Evolutionary conservation across 2,329 filamentous ascomycete genomes (phyloP).

Genomic region (Hymenoscyphus infarciens): DNA sequence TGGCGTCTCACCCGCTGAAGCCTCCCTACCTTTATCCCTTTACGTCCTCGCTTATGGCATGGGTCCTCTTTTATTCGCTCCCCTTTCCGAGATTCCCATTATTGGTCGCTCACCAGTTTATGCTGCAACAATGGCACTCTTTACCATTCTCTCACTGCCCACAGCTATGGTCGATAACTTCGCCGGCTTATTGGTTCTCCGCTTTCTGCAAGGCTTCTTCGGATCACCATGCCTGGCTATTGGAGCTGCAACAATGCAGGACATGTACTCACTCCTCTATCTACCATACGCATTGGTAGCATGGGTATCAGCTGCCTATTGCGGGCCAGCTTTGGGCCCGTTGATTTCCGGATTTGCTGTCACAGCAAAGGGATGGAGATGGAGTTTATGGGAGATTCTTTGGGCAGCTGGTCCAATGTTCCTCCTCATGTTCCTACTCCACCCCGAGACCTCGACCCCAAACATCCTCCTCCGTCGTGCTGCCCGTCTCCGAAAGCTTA

Average conservation of each 20-base stretch:
- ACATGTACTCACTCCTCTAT: slow-evolving; percentile 52
- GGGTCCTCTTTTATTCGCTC: slow-evolving; percentile 63
- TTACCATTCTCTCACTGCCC: slow-evolving; percentile 63
- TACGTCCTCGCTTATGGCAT: slow-evolving; percentile 63
- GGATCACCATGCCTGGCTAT: slow-evolving; percentile 63
- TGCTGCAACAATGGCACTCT: slow-evolving; percentile 63
- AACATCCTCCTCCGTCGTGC: slow-evolving; percentile 62
- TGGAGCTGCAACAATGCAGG: slow-evolving; percentile 48
- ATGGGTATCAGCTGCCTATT: slow-evolving; percentile 55
- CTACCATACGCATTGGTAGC: slow-evolving; percentile 56
- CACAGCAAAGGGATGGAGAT: slow-evolving; percentile 56
- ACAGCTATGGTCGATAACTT: slow-evolving; percentile 61
- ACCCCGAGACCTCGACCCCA: slow-evolving; percentile 59
- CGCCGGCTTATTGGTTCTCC: slow-evolving; percentile 58
- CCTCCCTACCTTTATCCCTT: slow-evolving; percentile 56
- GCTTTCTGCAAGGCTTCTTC: slow-evolving; percentile 65
- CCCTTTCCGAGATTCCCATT: slow-evolving; percentile 61
- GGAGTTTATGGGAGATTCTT: slow-evolving; percentile 61
- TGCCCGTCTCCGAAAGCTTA: slow-evolving; percentile 56
- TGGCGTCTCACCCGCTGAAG: slow-evolving; percentile 47
- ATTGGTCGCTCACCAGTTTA: slow-evolving; percentile 68
- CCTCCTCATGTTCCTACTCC: slow-evolving; percentile 56
- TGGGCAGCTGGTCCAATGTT: slow-evolving; percentile 58
- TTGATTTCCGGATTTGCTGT: slow-evolving; percentile 59
- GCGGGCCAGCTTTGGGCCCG: slow-evolving; percentile 55